Percentiles rank a stretch among this genome's conserved stretches.
Evolutionary conservation across 768 basidiomycete genomes (phyloP).

Genomic region (Rhizopogon roseolus): DNA sequence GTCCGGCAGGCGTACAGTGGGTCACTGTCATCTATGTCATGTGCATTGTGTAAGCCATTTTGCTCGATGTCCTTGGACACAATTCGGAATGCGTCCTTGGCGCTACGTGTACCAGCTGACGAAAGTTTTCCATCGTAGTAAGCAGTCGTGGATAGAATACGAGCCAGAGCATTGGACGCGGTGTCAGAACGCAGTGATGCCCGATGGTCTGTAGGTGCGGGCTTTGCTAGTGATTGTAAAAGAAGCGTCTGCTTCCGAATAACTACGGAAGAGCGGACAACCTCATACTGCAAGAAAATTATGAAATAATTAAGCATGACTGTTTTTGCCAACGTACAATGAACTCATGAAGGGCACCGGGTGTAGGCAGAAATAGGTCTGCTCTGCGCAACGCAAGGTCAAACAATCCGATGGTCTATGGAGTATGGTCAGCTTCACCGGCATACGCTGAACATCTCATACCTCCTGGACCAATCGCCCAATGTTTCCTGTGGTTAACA

Average conservation of each 20-base stretch:
- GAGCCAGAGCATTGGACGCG: slow-evolving; percentile 34
- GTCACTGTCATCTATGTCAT: slow-evolving; percentile 24
- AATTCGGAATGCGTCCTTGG: slow-evolving; percentile 51
- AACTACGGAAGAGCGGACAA: slow-evolving; percentile 49
- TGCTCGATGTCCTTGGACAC: slow-evolving; percentile 59
- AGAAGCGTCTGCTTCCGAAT: slow-evolving; percentile 44
- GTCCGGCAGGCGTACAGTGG: slow-evolving; percentile 39
- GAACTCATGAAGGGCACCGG: slow-evolving; percentile 52
- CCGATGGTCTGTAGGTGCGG: slow-evolving; percentile 23
- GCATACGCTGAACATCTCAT: slow-evolving; percentile 6
- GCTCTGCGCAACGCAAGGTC: slow-evolving; percentile 46
- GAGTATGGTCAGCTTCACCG: not conserved
- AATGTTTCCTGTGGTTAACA: slow-evolving; percentile 49
- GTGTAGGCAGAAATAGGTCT: slow-evolving; percentile 51
- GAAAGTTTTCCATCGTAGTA: slow-evolving; percentile 54
- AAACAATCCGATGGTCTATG: slow-evolving; percentile 48
- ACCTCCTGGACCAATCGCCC: slow-evolving; percentile 55
- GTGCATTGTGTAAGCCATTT: slow-evolving; percentile 48
- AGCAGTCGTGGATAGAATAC: slow-evolving; percentile 38
- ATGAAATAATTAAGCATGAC: not conserved
- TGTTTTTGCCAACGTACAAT: slow-evolving; percentile 41
- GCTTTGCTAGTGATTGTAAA: slow-evolving; percentile 33
- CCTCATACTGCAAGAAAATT: slow-evolving; percentile 48
- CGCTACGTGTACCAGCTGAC: slow-evolving; percentile 38
- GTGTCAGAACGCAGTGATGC: slow-evolving; percentile 26